Conservation (phyloP, 31 red algal genomes). For the Odonthalia washingtoniensis region DNA sequence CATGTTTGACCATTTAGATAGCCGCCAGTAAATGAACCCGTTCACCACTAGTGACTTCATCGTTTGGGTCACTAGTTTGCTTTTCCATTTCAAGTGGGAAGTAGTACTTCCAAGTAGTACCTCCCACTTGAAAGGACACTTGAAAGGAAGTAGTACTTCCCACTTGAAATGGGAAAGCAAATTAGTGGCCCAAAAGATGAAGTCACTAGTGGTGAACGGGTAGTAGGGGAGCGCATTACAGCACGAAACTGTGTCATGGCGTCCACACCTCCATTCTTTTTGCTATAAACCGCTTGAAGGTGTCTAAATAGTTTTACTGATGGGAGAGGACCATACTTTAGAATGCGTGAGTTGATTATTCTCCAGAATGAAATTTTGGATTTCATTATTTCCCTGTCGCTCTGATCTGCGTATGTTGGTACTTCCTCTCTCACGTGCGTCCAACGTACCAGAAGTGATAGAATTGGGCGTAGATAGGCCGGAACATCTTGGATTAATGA, state of each 20-base stretch:
- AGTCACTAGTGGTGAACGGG: too few relatives aligned
- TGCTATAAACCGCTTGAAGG: neutral
- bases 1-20: too few relatives aligned
- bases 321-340: neutral
- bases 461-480: too few relatives aligned
- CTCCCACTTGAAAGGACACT: too few relatives aligned
- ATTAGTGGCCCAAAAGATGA: too few relatives aligned
- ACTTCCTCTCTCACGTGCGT: neutral
- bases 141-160: too few relatives aligned
- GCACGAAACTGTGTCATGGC: neutral
- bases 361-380: neutral
- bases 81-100: constrained; percentile 16
- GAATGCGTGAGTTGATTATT: neutral
- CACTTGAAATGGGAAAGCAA: too few relatives aligned
- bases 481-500: too few relatives aligned
- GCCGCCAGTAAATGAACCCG: too few relatives aligned
- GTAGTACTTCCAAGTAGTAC: too few relatives aligned
- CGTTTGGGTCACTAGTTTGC: neutral
- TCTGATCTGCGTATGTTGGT: neutral
- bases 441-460: neutral
- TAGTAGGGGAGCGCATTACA: neutral
- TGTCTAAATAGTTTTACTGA: constrained; percentile 8
- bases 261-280: neutral
- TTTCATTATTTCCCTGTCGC: neutral
- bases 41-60: neutral